phyloP scores from a whole-genome alignment of 106 monocot species.

The Acorus calamus region DNA sequence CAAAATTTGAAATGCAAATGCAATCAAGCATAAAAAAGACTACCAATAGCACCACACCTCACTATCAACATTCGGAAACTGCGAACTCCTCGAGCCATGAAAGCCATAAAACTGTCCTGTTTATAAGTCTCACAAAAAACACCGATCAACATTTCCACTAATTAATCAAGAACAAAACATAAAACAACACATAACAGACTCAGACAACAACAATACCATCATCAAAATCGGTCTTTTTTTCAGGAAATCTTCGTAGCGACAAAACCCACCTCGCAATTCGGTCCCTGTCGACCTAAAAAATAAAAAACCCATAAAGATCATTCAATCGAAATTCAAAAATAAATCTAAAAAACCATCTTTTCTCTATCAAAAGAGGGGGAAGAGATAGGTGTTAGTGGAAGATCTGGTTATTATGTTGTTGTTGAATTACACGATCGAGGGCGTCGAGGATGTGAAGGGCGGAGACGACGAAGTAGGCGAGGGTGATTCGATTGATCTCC shows the following conservation, averaged over 20 bases:
- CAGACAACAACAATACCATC: constrained; percentile 21
- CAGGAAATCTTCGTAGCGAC: constrained; percentile 61
- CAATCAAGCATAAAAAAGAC: background rate
- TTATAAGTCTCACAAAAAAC: background rate
- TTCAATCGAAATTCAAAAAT: background rate
- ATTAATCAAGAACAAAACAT: background rate
- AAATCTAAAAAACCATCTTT: background rate
- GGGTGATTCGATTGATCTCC: constrained; percentile 92
- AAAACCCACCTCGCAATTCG: constrained; percentile 71
- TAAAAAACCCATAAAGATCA: background rate
- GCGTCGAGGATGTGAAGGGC: constrained; percentile 70
- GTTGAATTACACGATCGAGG: constrained; percentile 54
- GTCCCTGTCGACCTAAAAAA: constrained; percentile 62
- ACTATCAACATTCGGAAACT: constrained; percentile 15
- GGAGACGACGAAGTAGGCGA: constrained; percentile 95
- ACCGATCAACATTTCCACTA: background rate
- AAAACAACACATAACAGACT: background rate
- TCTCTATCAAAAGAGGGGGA: background rate
- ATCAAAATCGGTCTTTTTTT: constrained; percentile 14
- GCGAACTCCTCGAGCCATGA: constrained; percentile 63
- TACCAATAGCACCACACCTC: constrained; percentile 22
- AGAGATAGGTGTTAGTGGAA: background rate
- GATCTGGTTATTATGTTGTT: background rate
- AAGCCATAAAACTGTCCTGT: constrained; percentile 90
- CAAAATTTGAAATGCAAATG: background rate